Evolutionary conservation across 345 rosid genomes (phyloP).

Genomic region (Geranium brycei): DNA sequence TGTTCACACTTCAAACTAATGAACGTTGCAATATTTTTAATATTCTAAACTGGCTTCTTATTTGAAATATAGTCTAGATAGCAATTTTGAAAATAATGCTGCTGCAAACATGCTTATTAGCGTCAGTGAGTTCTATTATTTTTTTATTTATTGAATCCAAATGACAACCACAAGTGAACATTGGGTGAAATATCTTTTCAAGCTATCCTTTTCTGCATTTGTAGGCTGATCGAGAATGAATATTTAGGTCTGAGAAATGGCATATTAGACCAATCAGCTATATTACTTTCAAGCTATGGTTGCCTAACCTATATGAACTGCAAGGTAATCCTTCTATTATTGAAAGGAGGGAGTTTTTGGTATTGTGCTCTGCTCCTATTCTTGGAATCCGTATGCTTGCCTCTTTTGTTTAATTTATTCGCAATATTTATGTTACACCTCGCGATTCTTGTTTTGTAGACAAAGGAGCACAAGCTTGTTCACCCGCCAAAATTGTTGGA

Average conservation of each 20-base stretch:
- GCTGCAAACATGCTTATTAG: too few relatives aligned
- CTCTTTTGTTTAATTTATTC: neutral
- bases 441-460: slow-evolving; percentile 34
- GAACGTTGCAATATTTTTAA: too few relatives aligned
- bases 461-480: slow-evolving; percentile 66
- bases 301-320: slow-evolving; percentile 83
- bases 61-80: too few relatives aligned
- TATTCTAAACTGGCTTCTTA: too few relatives aligned
- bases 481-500: slow-evolving; percentile 20
- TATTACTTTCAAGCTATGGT: slow-evolving; percentile 67
- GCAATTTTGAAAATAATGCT: too few relatives aligned
- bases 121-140: too few relatives aligned
- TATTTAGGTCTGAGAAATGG: slow-evolving; percentile 88
- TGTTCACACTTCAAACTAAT: too few relatives aligned
- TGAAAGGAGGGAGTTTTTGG: too few relatives aligned
- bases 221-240: slow-evolving; percentile 82
- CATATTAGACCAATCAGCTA: slow-evolving; percentile 91
- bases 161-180: too few relatives aligned
- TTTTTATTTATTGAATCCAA: too few relatives aligned
- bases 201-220: slow-evolving; percentile 8
- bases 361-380: neutral
- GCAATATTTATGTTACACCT: slow-evolving; percentile 5
- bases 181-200: too few relatives aligned
- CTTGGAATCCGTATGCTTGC: neutral
- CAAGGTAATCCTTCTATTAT: slow-evolving; percentile 39